A percentile compares a stretch with the other conserved stretches of the same genome.
Evolutionary conservation across 768 basidiomycete genomes (phyloP).

Genomic region (Xerocomellus dryophilus): DNA sequence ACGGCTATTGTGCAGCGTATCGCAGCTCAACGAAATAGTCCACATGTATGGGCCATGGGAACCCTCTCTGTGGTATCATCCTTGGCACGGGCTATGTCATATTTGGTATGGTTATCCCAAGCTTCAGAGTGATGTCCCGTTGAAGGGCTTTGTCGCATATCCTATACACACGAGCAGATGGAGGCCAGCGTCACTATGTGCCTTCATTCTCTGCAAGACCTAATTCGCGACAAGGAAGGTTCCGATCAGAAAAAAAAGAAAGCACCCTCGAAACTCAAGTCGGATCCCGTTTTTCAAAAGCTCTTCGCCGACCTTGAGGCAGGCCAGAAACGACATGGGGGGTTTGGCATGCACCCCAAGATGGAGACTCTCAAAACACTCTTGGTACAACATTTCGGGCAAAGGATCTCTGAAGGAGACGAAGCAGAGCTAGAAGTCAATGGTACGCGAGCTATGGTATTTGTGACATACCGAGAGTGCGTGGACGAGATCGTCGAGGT

Average conservation of each 20-base stretch:
- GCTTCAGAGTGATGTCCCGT: neutral
- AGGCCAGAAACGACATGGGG: slow-evolving; percentile 43
- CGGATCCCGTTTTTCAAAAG: slow-evolving; percentile 59
- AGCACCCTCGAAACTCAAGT: slow-evolving; percentile 39
- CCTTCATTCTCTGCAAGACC: slow-evolving; percentile 55
- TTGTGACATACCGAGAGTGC: slow-evolving; percentile 84
- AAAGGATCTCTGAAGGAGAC: slow-evolving; percentile 40
- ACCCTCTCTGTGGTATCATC: slow-evolving; percentile 50
- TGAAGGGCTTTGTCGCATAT: neutral
- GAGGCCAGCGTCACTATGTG: slow-evolving; percentile 83
- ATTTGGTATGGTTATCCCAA: slow-evolving; percentile 56
- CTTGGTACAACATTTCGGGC: slow-evolving; percentile 72
- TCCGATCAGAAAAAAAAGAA: slow-evolving; percentile 38
- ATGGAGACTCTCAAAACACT: slow-evolving; percentile 79
- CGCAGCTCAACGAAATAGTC: slow-evolving; percentile 32
- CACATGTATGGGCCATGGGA: slow-evolving; percentile 46
- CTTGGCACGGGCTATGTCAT: slow-evolving; percentile 82
- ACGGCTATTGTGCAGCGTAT: slow-evolving; percentile 43
- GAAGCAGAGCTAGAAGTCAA: slow-evolving; percentile 26
- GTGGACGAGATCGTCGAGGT: slow-evolving; percentile 88
- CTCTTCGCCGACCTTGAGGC: slow-evolving; percentile 65
- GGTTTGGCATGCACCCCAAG: slow-evolving; percentile 81
- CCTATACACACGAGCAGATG: slow-evolving; percentile 44
- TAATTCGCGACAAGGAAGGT: slow-evolving; percentile 42
- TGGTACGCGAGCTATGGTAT: slow-evolving; percentile 85